Evolutionary conservation across 1,284 basidiomycete species (phyloP).

Genomic region (Entoloma clypeatum): DNA sequence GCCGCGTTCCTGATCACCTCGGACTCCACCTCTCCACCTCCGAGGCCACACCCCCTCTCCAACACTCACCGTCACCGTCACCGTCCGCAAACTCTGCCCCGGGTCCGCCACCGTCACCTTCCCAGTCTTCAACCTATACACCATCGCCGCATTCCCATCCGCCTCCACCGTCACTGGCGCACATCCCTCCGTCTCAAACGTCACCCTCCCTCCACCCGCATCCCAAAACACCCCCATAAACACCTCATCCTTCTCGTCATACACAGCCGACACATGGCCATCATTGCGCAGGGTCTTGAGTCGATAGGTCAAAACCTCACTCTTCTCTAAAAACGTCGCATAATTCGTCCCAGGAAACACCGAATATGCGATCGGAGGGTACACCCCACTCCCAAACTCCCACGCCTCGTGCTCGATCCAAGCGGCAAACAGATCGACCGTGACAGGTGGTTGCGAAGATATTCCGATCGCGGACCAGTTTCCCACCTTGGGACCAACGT

Average conservation of each 20-base stretch:
- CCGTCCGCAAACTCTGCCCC: slow-evolving; percentile 17
- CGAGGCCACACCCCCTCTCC: slow-evolving; percentile 10
- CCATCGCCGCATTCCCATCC: slow-evolving; percentile 36
- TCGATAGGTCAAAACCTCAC: slow-evolving; percentile 15
- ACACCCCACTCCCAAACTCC: slow-evolving; percentile 6
- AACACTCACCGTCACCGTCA: slow-evolving; percentile 13
- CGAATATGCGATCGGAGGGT: slow-evolving; percentile 43
- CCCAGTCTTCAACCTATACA: slow-evolving; percentile 35
- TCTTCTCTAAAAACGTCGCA: slow-evolving; percentile 29
- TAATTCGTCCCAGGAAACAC: slow-evolving; percentile 45
- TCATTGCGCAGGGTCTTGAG: slow-evolving; percentile 40
- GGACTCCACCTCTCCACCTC: slow-evolving; percentile 14
- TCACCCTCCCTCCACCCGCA: slow-evolving; percentile 24
- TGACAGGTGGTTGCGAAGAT: slow-evolving; percentile 42
- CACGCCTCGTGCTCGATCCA: slow-evolving; percentile 43
- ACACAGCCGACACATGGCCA: slow-evolving; percentile 34
- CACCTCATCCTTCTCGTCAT: slow-evolving; percentile 28
- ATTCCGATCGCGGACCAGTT: slow-evolving; percentile 60
- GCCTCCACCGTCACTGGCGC: slow-evolving; percentile 32
- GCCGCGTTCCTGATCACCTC: too few relatives aligned
- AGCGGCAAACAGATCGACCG: slow-evolving; percentile 55
- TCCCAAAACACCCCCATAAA: slow-evolving; percentile 39
- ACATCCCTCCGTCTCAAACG: slow-evolving; percentile 12
- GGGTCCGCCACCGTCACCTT: slow-evolving; percentile 50
- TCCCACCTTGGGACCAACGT: slow-evolving; percentile 44